Conservation (phyloP, 164 flowering plant genomes). For the Berberis vulgaris region DNA sequence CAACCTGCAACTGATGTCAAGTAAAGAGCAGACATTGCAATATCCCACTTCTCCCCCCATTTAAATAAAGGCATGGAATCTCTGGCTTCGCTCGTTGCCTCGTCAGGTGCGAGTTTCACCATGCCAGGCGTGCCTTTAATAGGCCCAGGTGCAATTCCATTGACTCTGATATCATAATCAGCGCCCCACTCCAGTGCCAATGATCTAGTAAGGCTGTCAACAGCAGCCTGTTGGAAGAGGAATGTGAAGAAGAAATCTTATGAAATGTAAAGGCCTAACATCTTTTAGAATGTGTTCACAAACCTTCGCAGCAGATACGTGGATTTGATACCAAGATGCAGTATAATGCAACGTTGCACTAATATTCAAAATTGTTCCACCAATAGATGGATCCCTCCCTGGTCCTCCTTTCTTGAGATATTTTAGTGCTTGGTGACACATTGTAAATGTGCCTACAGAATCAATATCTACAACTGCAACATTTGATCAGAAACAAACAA, state of each 20-base stretch:
- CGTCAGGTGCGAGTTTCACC: conserved; percentile 66
- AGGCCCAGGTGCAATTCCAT: conserved; percentile 93
- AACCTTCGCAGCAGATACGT: conserved; percentile 93
- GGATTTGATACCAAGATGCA: conserved; percentile 93
- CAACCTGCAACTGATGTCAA: conserved; percentile 75
- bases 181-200: conserved; percentile 93
- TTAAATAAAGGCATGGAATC: conserved; percentile 50
- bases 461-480: conserved; percentile 89
- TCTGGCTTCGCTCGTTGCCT: conserved; percentile 32
- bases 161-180: conserved; percentile 87
- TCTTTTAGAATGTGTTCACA: conserved; percentile 4
- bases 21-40: conserved; percentile 87
- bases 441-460: conserved; percentile 92
- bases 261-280: neutral
- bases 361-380: conserved; percentile 75
- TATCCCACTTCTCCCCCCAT: conserved; percentile 86
- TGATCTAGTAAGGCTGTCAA: conserved; percentile 68
- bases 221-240: conserved; percentile 56
- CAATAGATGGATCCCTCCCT: conserved; percentile 51
- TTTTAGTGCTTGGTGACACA: conserved; percentile 84
- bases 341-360: conserved; percentile 94
- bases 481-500: conserved; percentile 1
- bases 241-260: neutral
- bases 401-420: conserved; percentile 82
- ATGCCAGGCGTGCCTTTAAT: conserved; percentile 71